These are phyloP conservation scores for Chlorella variabilis DNA, from an alignment of 163 green algal species.

Conservation along the genomic window DNA sequence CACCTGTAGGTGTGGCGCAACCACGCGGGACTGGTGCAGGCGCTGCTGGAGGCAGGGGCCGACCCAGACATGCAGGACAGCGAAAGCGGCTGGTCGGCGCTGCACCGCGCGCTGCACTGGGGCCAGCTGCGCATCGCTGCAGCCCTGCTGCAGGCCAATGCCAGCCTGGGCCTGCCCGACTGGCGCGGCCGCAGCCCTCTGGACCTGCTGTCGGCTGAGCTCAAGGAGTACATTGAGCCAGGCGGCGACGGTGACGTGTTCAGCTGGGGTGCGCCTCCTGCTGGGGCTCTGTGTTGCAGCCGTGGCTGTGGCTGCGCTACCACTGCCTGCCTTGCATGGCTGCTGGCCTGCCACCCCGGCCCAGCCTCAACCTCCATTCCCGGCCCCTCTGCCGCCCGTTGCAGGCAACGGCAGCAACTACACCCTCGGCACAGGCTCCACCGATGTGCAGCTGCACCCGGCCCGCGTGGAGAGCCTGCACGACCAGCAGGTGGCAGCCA, in stretches of 20 bases:
- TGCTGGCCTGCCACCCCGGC: too few relatives aligned
- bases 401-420: conserved; percentile 89
- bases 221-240: conserved; percentile 18
- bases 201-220: conserved; percentile 71
- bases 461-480: conserved; percentile 76
- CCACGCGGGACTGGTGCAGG: conserved; percentile 54
- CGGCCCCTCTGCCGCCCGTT: too few relatives aligned
- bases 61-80: conserved; percentile 59
- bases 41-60: conserved; percentile 66
- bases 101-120: conserved; percentile 90
- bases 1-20: conserved; percentile 64
- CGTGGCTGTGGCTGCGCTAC: too few relatives aligned
- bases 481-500: conserved; percentile 19
- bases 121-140: conserved; percentile 76
- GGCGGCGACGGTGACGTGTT: conserved; percentile 66
- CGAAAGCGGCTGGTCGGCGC: conserved; percentile 82
- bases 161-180: conserved; percentile 66
- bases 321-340: too few relatives aligned
- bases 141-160: conserved; percentile 73
- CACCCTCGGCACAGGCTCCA: conserved; percentile 85
- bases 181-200: conserved; percentile 68
- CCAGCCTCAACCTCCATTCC: too few relatives aligned
- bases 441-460: conserved; percentile 46
- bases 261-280: conserved; percentile 76
- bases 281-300: too few relatives aligned